Base-by-base conservation (phyloP, 768 basidiomycete species). In the Ramaria sp. region DNA sequence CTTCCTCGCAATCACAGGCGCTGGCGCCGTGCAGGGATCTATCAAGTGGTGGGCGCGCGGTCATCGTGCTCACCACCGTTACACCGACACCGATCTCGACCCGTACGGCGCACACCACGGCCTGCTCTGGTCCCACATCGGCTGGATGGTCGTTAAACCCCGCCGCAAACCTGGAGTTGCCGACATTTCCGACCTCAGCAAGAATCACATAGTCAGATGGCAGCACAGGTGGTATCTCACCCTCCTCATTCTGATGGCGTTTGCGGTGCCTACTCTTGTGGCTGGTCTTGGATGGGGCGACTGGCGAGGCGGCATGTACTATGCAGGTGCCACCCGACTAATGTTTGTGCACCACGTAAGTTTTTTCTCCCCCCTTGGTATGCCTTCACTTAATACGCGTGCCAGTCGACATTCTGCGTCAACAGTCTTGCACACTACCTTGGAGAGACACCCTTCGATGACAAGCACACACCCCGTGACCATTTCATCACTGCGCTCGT, bases 41-140 rank as follows among this genome's bases (percentile, higher is more conserved):
- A 95, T 99, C 74, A 88, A 91, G 70, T 98, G 96, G 96, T 98
- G 96, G 96, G 86, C 86, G 20, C 82, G 96, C 53, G 94, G 94
- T 49, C 96, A 99, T 76, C 89, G 95, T 59, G 95, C 95, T 3
- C 94, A 96, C 70, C 94, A 96, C 67, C 82, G 93, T 43, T 95
- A 96, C 75, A 97, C 93, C 63, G 93, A 95, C 72, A 97, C 93
- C 65, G 90, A 92, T 55, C 86, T 97, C 61, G 93, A 96, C 72
- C 93, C 94, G 0, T 96, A 97, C 75, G 88, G 89, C 61, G 92
- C 92, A 7, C 87, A 91, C 70, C 83, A 86, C 64, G 93, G 93
- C 54, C 80, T 95, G 65, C 77, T 82, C 65, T 91, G 81, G 77
- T 86, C 90, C 0, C 92, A 95, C 65, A 76, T 94, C 58, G 88